Conservation (phyloP, 129 eudicot genomes). For the Silybum marianum region DNA sequence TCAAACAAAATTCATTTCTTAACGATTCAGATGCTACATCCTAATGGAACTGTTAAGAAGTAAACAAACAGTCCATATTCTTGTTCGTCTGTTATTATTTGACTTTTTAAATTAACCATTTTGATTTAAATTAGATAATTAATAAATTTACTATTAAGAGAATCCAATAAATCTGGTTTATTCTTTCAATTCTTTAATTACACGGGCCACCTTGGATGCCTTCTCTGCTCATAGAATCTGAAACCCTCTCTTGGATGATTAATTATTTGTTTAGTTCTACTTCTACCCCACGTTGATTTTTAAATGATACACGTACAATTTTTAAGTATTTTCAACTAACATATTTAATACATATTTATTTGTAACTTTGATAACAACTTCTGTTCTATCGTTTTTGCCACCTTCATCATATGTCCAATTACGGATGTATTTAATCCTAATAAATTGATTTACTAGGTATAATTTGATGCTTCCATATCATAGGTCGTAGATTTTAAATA, state of each 20-base stretch:
- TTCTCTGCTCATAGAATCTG: neutral
- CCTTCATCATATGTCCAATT: slow-evolving; percentile 15
- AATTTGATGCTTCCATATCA: neutral
- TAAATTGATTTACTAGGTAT: neutral
- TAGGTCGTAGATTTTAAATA: no score
- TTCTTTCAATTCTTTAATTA: neutral
- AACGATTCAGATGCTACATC: no score
- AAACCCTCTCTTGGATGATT: neutral
- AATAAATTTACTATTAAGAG: neutral
- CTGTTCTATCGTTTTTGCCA: slow-evolving; percentile 20
- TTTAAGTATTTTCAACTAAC: neutral
- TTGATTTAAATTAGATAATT: neutral
- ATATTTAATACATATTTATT: neutral
- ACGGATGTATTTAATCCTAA: neutral
- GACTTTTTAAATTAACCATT: neutral
- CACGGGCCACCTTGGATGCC: slow-evolving; percentile 31
- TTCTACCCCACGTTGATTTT: slow-evolving; percentile 30
- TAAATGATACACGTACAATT: slow-evolving; percentile 17
- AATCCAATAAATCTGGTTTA: neutral
- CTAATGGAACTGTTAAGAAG: no score
- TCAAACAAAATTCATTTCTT: no score
- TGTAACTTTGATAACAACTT: neutral
- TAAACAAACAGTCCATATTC: no score
- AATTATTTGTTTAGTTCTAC: neutral
- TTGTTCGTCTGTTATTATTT: neutral